Evolutionary conservation across 768 basidiomycete genomes (phyloP).

Genomic region (Psilocybe tampanensis): DNA sequence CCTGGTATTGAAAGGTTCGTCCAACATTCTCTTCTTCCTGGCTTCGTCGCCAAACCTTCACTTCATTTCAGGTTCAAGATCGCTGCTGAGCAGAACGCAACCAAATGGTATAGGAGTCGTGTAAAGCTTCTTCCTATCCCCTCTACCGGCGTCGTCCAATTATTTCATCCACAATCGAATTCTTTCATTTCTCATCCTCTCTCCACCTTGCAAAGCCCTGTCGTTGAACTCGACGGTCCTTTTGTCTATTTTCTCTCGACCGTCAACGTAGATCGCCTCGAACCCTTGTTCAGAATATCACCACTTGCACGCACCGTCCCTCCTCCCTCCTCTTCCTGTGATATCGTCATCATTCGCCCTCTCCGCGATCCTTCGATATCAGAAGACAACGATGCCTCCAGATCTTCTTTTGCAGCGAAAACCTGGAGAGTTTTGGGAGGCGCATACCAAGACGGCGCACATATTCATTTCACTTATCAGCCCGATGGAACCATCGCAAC

Average conservation of each 20-base stretch:
- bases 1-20: conserved; percentile 68
- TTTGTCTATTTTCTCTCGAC: conserved; percentile 87
- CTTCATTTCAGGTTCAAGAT: conserved; percentile 66
- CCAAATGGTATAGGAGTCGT: conserved; percentile 66
- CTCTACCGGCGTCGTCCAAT: conserved; percentile 44
- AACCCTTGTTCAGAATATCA: conserved; percentile 77
- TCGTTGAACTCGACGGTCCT: conserved; percentile 66
- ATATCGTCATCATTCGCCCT: conserved; percentile 80
- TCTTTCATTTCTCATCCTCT: conserved; percentile 48
- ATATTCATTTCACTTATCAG: conserved; percentile 63
- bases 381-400: conserved; percentile 42
- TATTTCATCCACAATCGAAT: conserved; percentile 58
- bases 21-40: background rate
- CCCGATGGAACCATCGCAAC: conserved; percentile 40
- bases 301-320: conserved; percentile 58
- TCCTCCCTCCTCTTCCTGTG: conserved; percentile 53
- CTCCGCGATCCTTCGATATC: conserved; percentile 52
- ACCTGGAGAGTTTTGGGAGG: conserved; percentile 53
- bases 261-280: conserved; percentile 83
- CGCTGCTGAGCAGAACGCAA: conserved; percentile 77
- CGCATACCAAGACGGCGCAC: conserved; percentile 82
- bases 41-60: conserved; percentile 9
- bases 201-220: conserved; percentile 30
- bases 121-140: conserved; percentile 58
- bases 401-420: conserved; percentile 54